phyloP scores from a whole-genome alignment of 2,329 filamentous ascomycete species.

The Kalaharituber pfeilii region DNA sequence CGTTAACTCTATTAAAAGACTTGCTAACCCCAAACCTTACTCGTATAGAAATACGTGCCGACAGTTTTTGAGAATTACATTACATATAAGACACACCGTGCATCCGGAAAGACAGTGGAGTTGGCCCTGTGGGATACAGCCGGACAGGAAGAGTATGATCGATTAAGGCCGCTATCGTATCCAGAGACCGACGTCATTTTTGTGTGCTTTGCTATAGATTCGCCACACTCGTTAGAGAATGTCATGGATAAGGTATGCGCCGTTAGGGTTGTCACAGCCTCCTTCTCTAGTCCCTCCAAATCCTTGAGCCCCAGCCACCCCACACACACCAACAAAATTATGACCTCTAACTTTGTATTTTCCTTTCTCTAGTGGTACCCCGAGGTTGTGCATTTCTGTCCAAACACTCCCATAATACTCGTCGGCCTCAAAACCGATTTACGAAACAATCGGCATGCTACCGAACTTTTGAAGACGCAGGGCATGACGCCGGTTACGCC shows the following conservation, averaged over 20 bases:
- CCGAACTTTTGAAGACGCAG: slow-evolving; percentile 96
- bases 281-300: not conserved
- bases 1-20: too few relatives aligned
- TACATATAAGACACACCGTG: slow-evolving; percentile 77
- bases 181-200: slow-evolving; percentile 96
- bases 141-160: slow-evolving; percentile 96
- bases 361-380: slow-evolving; percentile 73
- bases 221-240: slow-evolving; percentile 93
- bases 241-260: slow-evolving; percentile 84
- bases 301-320: not conserved
- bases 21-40: too few relatives aligned
- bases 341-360: slow-evolving; percentile 2
- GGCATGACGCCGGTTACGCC: slow-evolving; percentile 86
- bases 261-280: not conserved
- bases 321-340: not conserved
- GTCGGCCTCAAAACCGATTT: slow-evolving; percentile 95
- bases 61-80: slow-evolving; percentile 99
- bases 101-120: slow-evolving; percentile 84
- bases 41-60: slow-evolving; percentile 95
- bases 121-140: slow-evolving; percentile 96
- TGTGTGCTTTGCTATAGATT: slow-evolving; percentile 98
- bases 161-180: slow-evolving; percentile 85
- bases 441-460: slow-evolving; percentile 85
- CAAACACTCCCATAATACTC: slow-evolving; percentile 86
- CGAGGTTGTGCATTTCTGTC: slow-evolving; percentile 96